Evolutionary conservation across 768 basidiomycete genomes (phyloP), one percentile per base, ranked within the genome.

Genomic region (Boletus edulis): DNA sequence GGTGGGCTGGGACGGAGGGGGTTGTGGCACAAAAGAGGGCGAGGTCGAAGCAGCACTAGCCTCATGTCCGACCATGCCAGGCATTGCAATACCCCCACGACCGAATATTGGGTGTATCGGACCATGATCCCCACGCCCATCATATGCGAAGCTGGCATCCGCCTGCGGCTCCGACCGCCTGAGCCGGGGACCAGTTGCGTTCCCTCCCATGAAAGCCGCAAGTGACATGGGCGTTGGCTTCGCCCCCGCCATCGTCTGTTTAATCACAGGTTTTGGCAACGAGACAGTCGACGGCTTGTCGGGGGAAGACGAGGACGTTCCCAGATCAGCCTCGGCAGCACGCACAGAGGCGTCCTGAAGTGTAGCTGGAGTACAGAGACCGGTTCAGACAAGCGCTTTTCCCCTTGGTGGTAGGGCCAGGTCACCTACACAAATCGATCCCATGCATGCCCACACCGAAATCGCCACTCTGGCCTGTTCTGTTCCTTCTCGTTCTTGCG

Each of bases 171-270:
- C 83, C 62, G 84, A 89, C 54, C 77, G 81, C 58, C 81, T 91
- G 41, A 93, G 77, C 37, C 86, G 78, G 4, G 89, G 89, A 22
- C 89, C 91, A 41, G 82, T 79, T 14, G 85, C 89, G 27, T 77
- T 81, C 8, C 91, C 89, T 37, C 91, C 91, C 60, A 92, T 92
- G 67, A 92, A 90, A 3, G 86, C 80, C 0, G 91, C 90, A 27
- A 92, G 78, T 3, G 91, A 93, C 10, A 87, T 83, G 12, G 83
- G 75, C 40, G 80, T 75, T 3, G 77, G 57, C 49, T 72, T 77
- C 44, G 15, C 12, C 18, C 61, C 59, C 15, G 55, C 46, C 42
- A 59, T 38, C 4, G 38, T 20, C 37, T 50, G 14, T 29, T 61
- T 66, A 4, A 54, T 41, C 49, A 59, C 51, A 34, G 63, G 52